Base-by-base conservation (phyloP, 2,329 filamentous ascomycete species). In the Botryotinia globosa region DNA sequence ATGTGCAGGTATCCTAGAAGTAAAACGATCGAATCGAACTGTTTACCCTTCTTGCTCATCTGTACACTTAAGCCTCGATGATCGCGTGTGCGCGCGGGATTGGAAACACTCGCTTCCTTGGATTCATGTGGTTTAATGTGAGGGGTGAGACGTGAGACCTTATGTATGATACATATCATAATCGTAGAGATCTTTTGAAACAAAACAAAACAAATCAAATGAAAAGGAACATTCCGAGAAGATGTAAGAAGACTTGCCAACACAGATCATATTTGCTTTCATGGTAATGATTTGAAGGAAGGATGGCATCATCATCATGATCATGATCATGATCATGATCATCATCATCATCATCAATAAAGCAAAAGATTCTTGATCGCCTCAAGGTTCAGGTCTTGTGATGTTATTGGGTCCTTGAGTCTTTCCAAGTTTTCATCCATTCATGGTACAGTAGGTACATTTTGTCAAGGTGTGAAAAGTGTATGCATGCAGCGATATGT, bases 401-500 rank as follows among this genome's bases (percentile, higher is more conserved):
- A 39, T n/a, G 37, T 62, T 39, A 16, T 42, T 62, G 37, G 59
- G 42, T 42, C 8, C 22, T 34, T 16, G 3, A 42, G 32, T 14
- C 14, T 22, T 25, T 37, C 22, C 20, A 37, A 37, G 32, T 37
- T 59, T 37, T 32, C 39, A 29, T 44, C n/a, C 9, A 44, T 63
- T 39, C 61, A 62, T 18, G 22, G n/a, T 62, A 4, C 37, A 42
- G 16, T 42, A 44, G n/a, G 37, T 44, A 14, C 16, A 29, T 42
- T 18, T 20, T 22, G 25, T 12, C 44, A 22, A 20, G 39, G 16
- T 44, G 61, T 63, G 20, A 12, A 29, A 39, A 44, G 39, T 63
- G 61, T 39, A 67, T 54, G 64, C 44, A 54, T 48, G 64, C 64
- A 67, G 22, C 34, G 44, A 54, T 67, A 67, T 63, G 39, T 44